phyloP scores from a whole-genome alignment of 805 yeast genomes.

The Candida bentonensis region DNA sequence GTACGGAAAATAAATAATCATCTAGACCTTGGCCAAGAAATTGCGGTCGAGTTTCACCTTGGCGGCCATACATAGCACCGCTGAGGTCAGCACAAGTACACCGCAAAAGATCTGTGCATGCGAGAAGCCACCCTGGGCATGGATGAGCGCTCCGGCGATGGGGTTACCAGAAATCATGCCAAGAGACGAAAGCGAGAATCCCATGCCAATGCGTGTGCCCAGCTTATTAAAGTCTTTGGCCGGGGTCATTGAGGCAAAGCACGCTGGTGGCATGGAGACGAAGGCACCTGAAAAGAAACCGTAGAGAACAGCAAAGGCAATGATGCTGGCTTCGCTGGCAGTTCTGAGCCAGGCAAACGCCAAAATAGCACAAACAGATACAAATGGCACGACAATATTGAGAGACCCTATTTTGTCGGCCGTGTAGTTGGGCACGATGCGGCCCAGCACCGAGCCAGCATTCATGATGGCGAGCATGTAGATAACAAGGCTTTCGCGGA shows the following conservation, averaged over 20 bases:
- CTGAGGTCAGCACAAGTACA: background rate
- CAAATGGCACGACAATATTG: slow-evolving; percentile 24
- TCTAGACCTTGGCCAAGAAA: background rate
- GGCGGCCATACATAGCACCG: background rate
- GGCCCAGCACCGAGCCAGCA: slow-evolving; percentile 32
- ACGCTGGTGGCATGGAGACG: slow-evolving; percentile 20
- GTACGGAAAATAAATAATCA: no score
- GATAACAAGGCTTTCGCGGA: slow-evolving; percentile 9
- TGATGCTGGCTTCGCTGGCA: slow-evolving; percentile 17
- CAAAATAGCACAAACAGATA: slow-evolving; percentile 18
- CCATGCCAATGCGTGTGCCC: slow-evolving; percentile 40
- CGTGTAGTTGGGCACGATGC: slow-evolving; percentile 32
- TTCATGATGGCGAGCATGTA: slow-evolving; percentile 23
- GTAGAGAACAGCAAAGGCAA: slow-evolving; percentile 17
- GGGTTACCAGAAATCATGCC: background rate
- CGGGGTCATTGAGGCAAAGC: slow-evolving; percentile 17
- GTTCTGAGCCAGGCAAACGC: slow-evolving; percentile 24
- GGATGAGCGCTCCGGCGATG: background rate
- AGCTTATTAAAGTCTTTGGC: slow-evolving; percentile 11
- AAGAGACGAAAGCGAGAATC: slow-evolving; percentile 22
- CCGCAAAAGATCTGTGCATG: background rate
- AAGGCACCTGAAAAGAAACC: slow-evolving; percentile 22
- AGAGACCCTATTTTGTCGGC: slow-evolving; percentile 36
- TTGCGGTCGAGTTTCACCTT: background rate
- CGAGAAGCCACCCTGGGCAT: background rate